These are phyloP conservation scores for Aspergillus pseudoglaucus DNA, from an alignment of 2,329 filamentous ascomycete genomes.

Conservation along the genomic window DNA sequence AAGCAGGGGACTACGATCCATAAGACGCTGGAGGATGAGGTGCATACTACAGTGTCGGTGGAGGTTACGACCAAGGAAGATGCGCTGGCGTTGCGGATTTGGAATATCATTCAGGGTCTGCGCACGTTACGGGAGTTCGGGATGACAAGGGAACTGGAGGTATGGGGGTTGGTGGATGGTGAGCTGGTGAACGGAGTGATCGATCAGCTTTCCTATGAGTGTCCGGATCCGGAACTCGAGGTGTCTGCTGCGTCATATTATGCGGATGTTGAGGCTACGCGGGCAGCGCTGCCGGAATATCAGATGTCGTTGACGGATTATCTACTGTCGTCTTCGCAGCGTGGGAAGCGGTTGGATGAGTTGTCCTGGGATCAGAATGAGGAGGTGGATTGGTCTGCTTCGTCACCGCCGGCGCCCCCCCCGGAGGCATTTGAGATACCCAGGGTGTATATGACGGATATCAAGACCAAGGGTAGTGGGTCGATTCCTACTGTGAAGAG, in stretches of 20 bases:
- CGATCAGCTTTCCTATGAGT: conserved; percentile 72
- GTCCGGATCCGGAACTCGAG: conserved; percentile 67
- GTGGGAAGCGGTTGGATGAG: conserved; percentile 30
- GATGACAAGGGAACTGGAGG: conserved; percentile 66
- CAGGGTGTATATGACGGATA: conserved; percentile 70
- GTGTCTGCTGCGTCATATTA: conserved; percentile 46
- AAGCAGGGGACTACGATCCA: conserved; percentile 73
- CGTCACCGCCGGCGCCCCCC: conserved; percentile 8
- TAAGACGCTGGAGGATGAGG: conserved; percentile 74
- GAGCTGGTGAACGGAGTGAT: conserved; percentile 85
- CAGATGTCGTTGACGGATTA: conserved; percentile 43
- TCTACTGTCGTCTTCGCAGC: conserved; percentile 31
- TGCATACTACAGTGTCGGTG: conserved; percentile 70
- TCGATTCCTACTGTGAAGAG: conserved; percentile 55
- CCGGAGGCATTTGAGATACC: conserved; percentile 19
- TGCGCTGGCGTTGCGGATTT: conserved; percentile 70
- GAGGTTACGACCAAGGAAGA: conserved; percentile 72
- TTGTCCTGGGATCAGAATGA: conserved; percentile 15
- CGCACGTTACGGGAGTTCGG: conserved; percentile 65
- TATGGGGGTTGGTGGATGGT: conserved; percentile 80
- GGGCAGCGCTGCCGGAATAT: conserved; percentile 34
- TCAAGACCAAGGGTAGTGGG: conserved; percentile 70
- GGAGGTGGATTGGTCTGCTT: conserved; percentile 4
- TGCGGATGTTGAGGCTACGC: conserved; percentile 29
- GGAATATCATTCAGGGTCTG: conserved; percentile 86